phyloP scores from a whole-genome alignment of 2,329 filamentous ascomycete genomes.

The Fusarium odoratissimum region DNA sequence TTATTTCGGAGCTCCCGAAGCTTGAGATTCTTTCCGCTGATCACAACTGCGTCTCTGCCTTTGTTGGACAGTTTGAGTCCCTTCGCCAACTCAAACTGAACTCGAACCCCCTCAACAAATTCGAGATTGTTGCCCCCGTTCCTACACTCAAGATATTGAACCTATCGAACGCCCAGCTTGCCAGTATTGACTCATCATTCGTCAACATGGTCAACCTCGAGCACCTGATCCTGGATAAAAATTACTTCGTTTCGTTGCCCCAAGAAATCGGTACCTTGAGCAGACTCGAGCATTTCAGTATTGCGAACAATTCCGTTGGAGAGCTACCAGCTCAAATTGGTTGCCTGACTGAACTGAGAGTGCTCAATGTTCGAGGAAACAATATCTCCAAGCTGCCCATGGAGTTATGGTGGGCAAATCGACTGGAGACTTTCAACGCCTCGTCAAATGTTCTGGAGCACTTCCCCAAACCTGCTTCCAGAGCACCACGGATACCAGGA shows the following conservation, averaged over 20 bases:
- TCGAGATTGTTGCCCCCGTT: constrained; percentile 81
- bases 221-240: constrained; percentile 90
- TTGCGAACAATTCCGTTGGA: constrained; percentile 89
- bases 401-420: constrained; percentile 96
- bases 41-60: constrained; percentile 92
- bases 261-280: constrained; percentile 85
- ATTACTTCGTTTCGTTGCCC: constrained; percentile 93
- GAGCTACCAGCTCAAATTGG: constrained; percentile 89
- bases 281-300: constrained; percentile 90
- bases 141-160: constrained; percentile 89
- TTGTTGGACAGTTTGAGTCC: constrained; percentile 87
- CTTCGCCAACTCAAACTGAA: constrained; percentile 89
- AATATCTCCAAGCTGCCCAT: constrained; percentile 89
- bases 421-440: constrained; percentile 90
- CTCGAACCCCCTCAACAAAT: constrained; percentile 94
- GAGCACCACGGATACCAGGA: constrained; percentile 70
- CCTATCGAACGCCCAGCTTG: constrained; percentile 89
- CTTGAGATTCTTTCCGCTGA: constrained; percentile 90
- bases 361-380: constrained; percentile 91
- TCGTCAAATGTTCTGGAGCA: constrained; percentile 93
- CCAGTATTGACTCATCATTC: constrained; percentile 89
- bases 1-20: constrained; percentile 84
- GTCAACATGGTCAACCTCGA: constrained; percentile 88
- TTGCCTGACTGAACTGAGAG: constrained; percentile 83
- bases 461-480: constrained; percentile 87